Percentiles rank a stretch among this genome's conserved stretches.
Evolutionary conservation across 257 asterid species (phyloP).

Genomic region (Solanum chmielewskii): DNA sequence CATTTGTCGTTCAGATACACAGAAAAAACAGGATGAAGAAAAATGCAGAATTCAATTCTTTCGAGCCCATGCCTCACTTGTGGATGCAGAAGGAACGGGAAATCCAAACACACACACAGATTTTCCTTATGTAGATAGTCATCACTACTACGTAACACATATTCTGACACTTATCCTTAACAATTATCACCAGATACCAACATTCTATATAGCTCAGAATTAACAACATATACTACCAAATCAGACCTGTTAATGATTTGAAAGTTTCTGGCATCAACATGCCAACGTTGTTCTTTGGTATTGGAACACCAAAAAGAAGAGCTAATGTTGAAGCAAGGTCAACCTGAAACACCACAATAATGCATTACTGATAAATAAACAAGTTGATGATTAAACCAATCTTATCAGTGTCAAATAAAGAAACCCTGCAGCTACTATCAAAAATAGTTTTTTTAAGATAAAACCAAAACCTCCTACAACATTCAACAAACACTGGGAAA

Average conservation of each 20-base stretch:
- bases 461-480: neutral
- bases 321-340: slow-evolving; percentile 79
- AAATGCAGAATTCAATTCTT: neutral
- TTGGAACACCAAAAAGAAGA: slow-evolving; percentile 87
- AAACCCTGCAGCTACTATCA: neutral
- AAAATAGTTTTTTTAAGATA: no score
- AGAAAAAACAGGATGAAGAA: neutral
- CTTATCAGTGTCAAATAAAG: neutral
- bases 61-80: neutral
- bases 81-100: neutral
- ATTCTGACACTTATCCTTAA: neutral
- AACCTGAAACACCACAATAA: slow-evolving; percentile 44
- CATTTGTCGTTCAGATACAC: neutral
- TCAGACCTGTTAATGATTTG: slow-evolving; percentile 50
- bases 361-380: neutral
- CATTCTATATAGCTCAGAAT: neutral
- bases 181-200: neutral
- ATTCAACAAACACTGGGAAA: neutral
- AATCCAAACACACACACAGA: neutral
- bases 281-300: slow-evolving; percentile 84
- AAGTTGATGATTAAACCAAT: neutral
- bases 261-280: slow-evolving; percentile 52
- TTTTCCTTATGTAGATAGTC: neutral
- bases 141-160: neutral
- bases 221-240: slow-evolving; percentile 1